Conservation (phyloP, 768 basidiomycete genomes). For the Kwoniella shandongensis region DNA sequence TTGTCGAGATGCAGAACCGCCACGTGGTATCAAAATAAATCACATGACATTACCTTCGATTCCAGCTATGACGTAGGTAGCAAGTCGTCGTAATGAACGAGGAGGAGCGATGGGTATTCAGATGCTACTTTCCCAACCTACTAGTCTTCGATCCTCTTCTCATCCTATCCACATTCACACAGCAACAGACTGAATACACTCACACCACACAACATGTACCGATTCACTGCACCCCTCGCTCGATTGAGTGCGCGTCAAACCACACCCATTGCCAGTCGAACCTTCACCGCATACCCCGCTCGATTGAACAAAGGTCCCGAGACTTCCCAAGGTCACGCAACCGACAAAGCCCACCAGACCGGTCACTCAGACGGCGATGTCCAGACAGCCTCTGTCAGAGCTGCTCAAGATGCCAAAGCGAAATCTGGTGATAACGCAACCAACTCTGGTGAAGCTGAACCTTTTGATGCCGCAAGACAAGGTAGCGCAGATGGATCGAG, state of each 20-base stretch:
- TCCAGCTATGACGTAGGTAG: no score
- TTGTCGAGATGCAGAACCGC: no score
- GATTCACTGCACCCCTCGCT: conserved; percentile 5
- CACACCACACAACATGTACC: conserved; percentile 10
- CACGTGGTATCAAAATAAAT: no score
- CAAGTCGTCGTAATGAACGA: no score
- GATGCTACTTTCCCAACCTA: no score
- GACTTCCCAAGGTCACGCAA: conserved; percentile 43
- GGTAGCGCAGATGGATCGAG: conserved; percentile 22
- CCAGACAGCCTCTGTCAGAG: conserved; percentile 39
- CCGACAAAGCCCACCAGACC: conserved; percentile 31
- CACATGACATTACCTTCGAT: no score
- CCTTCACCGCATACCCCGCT: conserved; percentile 3
- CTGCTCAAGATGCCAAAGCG: conserved; percentile 28
- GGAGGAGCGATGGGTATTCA: no score
- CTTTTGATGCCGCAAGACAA: conserved; percentile 45
- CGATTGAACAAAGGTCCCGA: conserved; percentile 14
- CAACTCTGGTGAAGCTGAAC: conserved; percentile 21
- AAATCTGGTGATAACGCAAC: conserved; percentile 9
- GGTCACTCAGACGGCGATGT: conserved; percentile 39
- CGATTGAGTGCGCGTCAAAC: conserved; percentile 1
- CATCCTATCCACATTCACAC: conserved; percentile 2
- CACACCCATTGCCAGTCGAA: conserved; percentile 1
- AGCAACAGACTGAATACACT: background rate
- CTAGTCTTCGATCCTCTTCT: no score